Evolutionary conservation across 202 grass and related monocot species (phyloP).

Genomic region (Digitaria exilis): DNA sequence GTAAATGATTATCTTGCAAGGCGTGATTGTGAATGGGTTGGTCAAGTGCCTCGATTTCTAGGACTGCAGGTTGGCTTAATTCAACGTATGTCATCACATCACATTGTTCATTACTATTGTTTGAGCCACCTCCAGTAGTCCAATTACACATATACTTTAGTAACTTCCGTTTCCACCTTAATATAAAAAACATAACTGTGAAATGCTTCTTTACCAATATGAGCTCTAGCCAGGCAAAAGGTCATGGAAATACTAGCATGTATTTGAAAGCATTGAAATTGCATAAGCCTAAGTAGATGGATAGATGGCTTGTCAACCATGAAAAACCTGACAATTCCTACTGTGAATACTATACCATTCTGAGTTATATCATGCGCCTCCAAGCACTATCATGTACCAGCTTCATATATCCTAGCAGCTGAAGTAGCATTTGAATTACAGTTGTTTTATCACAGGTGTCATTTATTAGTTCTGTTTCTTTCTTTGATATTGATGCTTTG

Average conservation of each 20-base stretch:
- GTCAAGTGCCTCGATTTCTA: slow-evolving; percentile 93
- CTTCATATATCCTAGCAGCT: slow-evolving; percentile 27
- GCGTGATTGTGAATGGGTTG: slow-evolving; percentile 98
- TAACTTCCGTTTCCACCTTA: slow-evolving; percentile 26
- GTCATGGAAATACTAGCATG: slow-evolving; percentile 19
- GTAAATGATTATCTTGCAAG: slow-evolving; percentile 99
- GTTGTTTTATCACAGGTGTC: neutral
- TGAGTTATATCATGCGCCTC: neutral
- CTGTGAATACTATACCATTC: slow-evolving; percentile 12
- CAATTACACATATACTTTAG: slow-evolving; percentile 30
- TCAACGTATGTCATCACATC: slow-evolving; percentile 87
- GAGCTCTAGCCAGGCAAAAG: neutral
- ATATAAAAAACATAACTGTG: slow-evolving; percentile 21
- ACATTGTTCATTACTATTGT: slow-evolving; percentile 45
- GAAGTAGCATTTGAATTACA: slow-evolving; percentile 12
- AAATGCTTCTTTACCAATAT: neutral
- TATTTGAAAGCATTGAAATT: slow-evolving; percentile 14
- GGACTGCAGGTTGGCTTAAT: slow-evolving; percentile 98
- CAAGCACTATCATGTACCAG: neutral
- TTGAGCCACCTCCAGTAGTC: slow-evolving; percentile 12
- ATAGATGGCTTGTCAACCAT: slow-evolving; percentile 23
- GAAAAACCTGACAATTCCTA: neutral
- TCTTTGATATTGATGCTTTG: slow-evolving; percentile 39
- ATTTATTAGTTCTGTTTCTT: slow-evolving; percentile 23
- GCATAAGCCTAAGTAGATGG: neutral